These are phyloP conservation scores for Saprolegnia diclina DNA, from an alignment of 352 stramenopile species.

Conservation along the genomic window DNA sequence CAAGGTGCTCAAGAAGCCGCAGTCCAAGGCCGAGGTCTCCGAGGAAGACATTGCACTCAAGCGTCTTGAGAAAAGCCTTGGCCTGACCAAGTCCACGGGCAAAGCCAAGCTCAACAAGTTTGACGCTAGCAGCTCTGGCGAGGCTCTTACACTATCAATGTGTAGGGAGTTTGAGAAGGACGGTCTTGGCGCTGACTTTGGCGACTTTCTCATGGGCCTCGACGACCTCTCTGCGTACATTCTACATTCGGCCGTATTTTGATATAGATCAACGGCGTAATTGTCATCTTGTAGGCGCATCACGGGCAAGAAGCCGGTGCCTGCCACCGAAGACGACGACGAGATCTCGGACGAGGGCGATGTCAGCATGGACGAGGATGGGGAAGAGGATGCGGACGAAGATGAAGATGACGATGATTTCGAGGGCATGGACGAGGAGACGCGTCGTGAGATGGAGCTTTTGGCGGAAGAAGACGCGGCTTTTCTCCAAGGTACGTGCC, in stretches of 20 bases:
- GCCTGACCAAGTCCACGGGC: conserved; percentile 39
- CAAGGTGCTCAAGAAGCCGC: background rate
- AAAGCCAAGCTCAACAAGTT: conserved; percentile 68
- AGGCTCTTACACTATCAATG: conserved; percentile 16
- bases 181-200: conserved; percentile 74
- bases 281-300: background rate
- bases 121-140: conserved; percentile 8
- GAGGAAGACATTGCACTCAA: conserved; percentile 70
- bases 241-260: background rate
- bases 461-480: conserved; percentile 76
- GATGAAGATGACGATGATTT: conserved; percentile 28
- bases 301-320: background rate
- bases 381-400: conserved; percentile 19
- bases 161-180: conserved; percentile 71
- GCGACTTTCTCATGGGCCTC: conserved; percentile 62
- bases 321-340: conserved; percentile 29
- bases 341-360: conserved; percentile 29
- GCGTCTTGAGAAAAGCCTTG: conserved; percentile 36
- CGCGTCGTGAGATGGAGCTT: conserved; percentile 61
- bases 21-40: conserved; percentile 40
- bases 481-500: conserved; percentile 47
- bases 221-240: conserved; percentile 69
- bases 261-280: no score
- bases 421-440: conserved; percentile 74
- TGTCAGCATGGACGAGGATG: conserved; percentile 28